Evolutionary conservation across 2,329 filamentous ascomycete species (phyloP).

Genomic region (Ophiocordyceps sinensis): DNA sequence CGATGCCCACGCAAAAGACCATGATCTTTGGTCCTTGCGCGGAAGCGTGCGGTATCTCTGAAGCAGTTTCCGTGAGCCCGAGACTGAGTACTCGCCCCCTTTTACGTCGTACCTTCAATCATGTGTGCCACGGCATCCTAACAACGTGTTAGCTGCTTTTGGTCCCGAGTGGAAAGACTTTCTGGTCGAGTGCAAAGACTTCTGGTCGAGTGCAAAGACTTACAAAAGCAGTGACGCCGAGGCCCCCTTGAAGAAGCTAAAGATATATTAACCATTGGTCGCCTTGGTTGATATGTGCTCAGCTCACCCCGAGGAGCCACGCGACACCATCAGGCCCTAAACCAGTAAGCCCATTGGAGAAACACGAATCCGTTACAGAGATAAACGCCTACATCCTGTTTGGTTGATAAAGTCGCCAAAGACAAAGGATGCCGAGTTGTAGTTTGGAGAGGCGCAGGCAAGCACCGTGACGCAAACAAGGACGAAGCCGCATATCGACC

Average conservation of each 20-base stretch:
- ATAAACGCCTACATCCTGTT: slow-evolving; percentile 11
- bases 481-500: slow-evolving; percentile 53
- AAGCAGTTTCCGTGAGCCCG: not conserved
- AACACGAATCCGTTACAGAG: no score
- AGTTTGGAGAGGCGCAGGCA: slow-evolving; percentile 48
- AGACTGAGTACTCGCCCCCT: not conserved
- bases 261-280: not conserved
- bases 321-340: slow-evolving; percentile 18
- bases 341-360: not conserved
- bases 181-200: no score
- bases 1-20: slow-evolving; percentile 46
- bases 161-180: not conserved
- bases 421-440: slow-evolving; percentile 19
- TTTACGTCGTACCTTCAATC: slow-evolving; percentile 12
- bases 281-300: not conserved
- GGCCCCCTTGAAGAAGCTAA: slow-evolving; percentile 16
- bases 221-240: slow-evolving; percentile 17
- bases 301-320: slow-evolving; percentile 15
- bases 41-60: slow-evolving; percentile 16
- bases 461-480: slow-evolving; percentile 56
- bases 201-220: not conserved
- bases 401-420: slow-evolving; percentile 17
- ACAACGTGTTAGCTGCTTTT: not conserved
- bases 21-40: slow-evolving; percentile 18
- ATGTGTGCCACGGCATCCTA: slow-evolving; percentile 20